Conservation (phyloP, 164 flowering plant genomes). For the Paratinospora sagittata region DNA sequence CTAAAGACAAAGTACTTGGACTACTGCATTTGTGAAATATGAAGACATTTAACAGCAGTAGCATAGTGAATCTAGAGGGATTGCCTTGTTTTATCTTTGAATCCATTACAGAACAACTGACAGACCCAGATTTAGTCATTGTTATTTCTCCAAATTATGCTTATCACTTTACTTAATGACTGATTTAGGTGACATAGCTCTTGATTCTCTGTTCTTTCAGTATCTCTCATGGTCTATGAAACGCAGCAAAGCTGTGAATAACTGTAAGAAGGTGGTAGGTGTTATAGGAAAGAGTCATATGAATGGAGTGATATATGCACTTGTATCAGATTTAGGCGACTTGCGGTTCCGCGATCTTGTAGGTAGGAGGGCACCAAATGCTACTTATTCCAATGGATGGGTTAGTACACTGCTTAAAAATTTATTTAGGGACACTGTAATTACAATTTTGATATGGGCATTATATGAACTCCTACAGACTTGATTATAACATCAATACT, state of each 20-base stretch:
- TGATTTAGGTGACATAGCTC: not conserved
- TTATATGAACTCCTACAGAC: slow-evolving; percentile 50
- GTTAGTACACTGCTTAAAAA: slow-evolving; percentile 32
- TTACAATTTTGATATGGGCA: slow-evolving; percentile 57
- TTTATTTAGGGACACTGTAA: slow-evolving; percentile 66
- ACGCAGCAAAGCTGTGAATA: slow-evolving; percentile 88
- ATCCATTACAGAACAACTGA: not conserved
- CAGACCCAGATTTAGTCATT: not conserved
- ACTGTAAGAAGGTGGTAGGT: slow-evolving; percentile 71
- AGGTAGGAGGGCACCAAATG: slow-evolving; percentile 34
- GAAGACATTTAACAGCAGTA: no score
- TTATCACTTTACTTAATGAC: not conserved
- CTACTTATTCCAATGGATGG: slow-evolving; percentile 35
- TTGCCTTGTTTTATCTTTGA: not conserved
- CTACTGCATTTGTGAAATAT: no score
- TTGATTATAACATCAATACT: slow-evolving; percentile 3
- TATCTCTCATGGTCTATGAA: slow-evolving; percentile 92
- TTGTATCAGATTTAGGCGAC: slow-evolving; percentile 71
- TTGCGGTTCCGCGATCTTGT: slow-evolving; percentile 73
- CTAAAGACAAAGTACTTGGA: no score
- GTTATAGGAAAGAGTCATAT: slow-evolving; percentile 90
- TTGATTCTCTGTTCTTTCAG: slow-evolving; percentile 31
- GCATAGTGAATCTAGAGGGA: not conserved
- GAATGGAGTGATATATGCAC: slow-evolving; percentile 89
- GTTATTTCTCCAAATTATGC: not conserved